Conservation (phyloP, 2,329 filamentous ascomycete genomes). For the Fusarium fracticaudum region DNA sequence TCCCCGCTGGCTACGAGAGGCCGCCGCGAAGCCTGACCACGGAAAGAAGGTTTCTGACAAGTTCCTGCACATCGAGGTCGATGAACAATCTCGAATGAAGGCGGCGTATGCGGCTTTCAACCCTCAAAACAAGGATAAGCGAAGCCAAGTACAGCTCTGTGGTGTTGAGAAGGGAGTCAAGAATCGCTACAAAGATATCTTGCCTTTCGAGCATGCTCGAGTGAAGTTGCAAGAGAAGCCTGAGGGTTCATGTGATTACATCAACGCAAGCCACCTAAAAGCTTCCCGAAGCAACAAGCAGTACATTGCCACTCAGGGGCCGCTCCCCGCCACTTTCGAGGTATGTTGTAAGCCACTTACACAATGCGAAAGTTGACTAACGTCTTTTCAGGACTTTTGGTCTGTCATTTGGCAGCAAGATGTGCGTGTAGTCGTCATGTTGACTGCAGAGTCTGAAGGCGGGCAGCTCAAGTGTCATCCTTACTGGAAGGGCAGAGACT, state of each 20-base stretch:
- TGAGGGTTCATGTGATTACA: constrained; percentile 83
- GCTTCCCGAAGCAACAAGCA: constrained; percentile 84
- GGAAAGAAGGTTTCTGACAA: constrained; percentile 84
- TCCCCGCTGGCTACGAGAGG: constrained; percentile 80
- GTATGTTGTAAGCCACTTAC: constrained; percentile 62
- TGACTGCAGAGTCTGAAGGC: constrained; percentile 93
- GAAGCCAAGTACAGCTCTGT: constrained; percentile 73
- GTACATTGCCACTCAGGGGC: constrained; percentile 96
- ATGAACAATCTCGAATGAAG: constrained; percentile 92
- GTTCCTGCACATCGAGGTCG: constrained; percentile 84
- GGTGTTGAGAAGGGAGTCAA: constrained; percentile 95
- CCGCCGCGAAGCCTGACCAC: constrained; percentile 72
- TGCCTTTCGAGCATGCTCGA: constrained; percentile 92
- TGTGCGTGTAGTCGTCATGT: constrained; percentile 92
- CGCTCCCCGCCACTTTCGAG: constrained; percentile 89
- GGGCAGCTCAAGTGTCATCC: constrained; percentile 94
- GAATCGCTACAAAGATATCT: constrained; percentile 97
- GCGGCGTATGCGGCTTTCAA: constrained; percentile 70
- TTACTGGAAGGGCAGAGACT: constrained; percentile 86
- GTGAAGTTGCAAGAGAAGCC: constrained; percentile 79
- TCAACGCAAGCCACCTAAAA: constrained; percentile 91
- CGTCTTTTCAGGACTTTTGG: constrained; percentile 84
- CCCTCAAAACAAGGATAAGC: constrained; percentile 45
- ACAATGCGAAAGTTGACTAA: constrained; percentile 38
- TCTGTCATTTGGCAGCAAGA: constrained; percentile 97